These are phyloP conservation scores for Pseudogymnoascus verrucosus DNA, from an alignment of 2,329 filamentous ascomycete species.

Conservation along the genomic window DNA sequence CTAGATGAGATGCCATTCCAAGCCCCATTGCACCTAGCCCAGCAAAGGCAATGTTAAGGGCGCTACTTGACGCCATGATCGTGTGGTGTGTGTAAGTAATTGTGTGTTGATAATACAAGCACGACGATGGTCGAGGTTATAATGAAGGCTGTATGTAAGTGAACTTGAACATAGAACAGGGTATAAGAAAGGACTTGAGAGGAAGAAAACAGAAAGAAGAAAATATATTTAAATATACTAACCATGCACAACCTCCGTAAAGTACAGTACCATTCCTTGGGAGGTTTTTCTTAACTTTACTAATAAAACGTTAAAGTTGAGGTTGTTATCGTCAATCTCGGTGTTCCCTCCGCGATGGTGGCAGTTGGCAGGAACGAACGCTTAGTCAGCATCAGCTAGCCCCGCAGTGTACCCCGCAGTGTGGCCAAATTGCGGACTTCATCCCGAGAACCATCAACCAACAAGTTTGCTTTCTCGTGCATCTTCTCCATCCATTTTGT, in stretches of 20 bases:
- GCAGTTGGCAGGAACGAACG: background rate
- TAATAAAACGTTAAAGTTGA: background rate
- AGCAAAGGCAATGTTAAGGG: conserved; percentile 54
- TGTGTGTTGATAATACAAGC: background rate
- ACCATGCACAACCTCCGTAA: background rate
- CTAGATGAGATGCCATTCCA: conserved; percentile 69
- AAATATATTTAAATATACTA: background rate
- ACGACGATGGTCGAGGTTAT: background rate
- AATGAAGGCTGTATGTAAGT: background rate
- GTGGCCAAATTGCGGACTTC: background rate
- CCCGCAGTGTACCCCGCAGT: background rate
- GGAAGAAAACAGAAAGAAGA: background rate
- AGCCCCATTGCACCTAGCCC: conserved; percentile 77
- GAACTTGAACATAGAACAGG: background rate
- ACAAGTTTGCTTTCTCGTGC: background rate
- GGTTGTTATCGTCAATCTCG: background rate
- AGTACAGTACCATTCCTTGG: background rate
- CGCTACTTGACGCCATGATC: conserved; percentile 24
- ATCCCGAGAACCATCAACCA: background rate
- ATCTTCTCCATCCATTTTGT: background rate
- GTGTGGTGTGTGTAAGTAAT: background rate
- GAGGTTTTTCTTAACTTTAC: background rate
- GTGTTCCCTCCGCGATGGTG: background rate
- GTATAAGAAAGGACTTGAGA: background rate
- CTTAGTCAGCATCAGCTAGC: background rate